Evolutionary conservation across 495 filamentous ascomycete species (phyloP), one percentile per base, ranked within the genome.

Genomic region (Chlorociboria aeruginascens): DNA sequence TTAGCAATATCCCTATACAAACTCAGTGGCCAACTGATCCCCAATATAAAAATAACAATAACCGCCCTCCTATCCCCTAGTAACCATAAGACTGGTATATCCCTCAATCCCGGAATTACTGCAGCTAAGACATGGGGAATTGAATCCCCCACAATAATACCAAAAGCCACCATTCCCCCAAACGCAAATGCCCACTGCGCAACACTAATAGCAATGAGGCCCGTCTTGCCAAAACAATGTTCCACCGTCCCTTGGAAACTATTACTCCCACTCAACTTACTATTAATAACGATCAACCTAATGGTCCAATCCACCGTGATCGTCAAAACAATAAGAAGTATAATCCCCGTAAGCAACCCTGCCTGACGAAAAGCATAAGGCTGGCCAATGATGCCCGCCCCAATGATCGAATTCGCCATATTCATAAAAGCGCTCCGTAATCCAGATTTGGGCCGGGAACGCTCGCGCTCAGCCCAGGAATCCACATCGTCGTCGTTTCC

Each of bases 151-250:
- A 98, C 82, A 62, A 98, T 96, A 48, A 98, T 86, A 47, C 89
- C 92, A 66, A 95, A 98, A 16, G 93, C 93, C 35, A 97, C 76
- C 93, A 97, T 97, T 42, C 93, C 92, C 37, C 92, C 93, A 64
- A 96, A 98, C 40, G 93, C 92, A 73, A 98, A 98, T 32, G 85
- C 85, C 86, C 89, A 97, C 66, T 98, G 92, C 32, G 92, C 92
- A 43, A 89, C 62, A 28, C 78, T 85, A 47, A 98, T 95, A 30
- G 92, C 92, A 45, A 97, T 77, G 34, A 97, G 73, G 0, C 92
- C 92, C 32, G 78, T 70, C 55, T 77, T 80, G 12, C 92, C 92
- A 66, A 94, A 98, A 63, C 92, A 98, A 59, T 85, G 74, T 61
- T 95, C 83, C 67, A 97, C 84, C 0, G 92, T 98, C 11, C 86